Conservation (phyloP, 139 green algal genomes). For the Closterium sp. region DNA sequence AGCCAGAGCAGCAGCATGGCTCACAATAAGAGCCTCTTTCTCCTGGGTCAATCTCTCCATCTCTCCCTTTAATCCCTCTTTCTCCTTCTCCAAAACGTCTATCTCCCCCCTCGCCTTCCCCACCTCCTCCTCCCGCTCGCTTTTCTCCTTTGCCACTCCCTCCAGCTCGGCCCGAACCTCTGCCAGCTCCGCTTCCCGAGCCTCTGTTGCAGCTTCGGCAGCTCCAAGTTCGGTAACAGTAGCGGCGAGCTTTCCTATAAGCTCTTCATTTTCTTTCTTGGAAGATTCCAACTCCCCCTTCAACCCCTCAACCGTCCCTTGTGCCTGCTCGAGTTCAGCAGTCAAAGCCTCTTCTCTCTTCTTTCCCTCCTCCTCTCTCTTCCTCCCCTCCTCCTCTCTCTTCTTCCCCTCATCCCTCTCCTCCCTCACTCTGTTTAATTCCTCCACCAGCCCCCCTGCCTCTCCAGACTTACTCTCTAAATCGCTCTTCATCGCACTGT, state of each 20-base stretch:
- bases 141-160: too few relatives aligned
- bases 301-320: not conserved
- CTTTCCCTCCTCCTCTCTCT: too few relatives aligned
- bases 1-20: not conserved
- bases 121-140: not conserved
- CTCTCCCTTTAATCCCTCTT: not conserved
- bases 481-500: not conserved
- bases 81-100: not conserved
- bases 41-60: not conserved
- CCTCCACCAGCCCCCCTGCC: not conserved
- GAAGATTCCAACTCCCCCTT: not conserved
- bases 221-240: not conserved
- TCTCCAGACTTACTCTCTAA: not conserved
- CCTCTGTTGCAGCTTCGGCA: not conserved
- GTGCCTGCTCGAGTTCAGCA: not conserved
- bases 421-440: slow-evolving; percentile 9
- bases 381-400: too few relatives aligned
- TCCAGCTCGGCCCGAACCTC: not conserved
- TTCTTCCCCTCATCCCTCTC: not conserved
- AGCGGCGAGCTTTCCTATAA: not conserved
- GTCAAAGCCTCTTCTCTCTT: not conserved
- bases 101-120: not conserved
- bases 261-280: not conserved
- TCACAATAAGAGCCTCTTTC: not conserved
- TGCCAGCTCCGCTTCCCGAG: not conserved